Conservation (phyloP, 352 stramenopile species). For the Phytophthora pinifolia region DNA sequence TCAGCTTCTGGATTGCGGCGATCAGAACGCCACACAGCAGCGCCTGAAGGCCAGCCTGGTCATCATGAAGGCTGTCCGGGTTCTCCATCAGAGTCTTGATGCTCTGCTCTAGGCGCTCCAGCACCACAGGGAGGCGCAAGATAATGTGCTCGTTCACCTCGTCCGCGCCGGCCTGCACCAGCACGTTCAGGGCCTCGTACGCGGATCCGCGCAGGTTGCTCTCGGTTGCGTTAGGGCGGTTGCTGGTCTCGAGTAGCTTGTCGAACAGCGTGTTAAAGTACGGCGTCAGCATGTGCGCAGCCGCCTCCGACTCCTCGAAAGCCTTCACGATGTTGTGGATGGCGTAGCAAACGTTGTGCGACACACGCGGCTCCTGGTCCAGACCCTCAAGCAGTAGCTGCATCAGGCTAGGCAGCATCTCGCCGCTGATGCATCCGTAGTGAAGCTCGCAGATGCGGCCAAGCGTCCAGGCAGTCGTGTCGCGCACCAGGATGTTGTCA, state of each 20-base stretch:
- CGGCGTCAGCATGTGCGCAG: constrained; percentile 88
- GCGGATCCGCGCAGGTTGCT: constrained; percentile 90
- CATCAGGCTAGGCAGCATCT: constrained; percentile 90
- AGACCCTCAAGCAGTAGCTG: constrained; percentile 85
- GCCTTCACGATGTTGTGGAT: constrained; percentile 97
- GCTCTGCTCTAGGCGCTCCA: constrained; percentile 79
- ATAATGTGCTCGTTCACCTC: constrained; percentile 83
- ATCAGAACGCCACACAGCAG: constrained; percentile 92
- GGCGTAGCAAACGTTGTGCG: constrained; percentile 95
- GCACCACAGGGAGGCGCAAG: constrained; percentile 67
- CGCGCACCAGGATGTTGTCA: constrained; percentile 91
- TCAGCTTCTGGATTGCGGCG: constrained; percentile 93
- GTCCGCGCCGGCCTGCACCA: constrained; percentile 88
- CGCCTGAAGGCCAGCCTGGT: constrained; percentile 76
- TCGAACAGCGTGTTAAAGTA: constrained; percentile 93
- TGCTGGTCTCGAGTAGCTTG: constrained; percentile 91
- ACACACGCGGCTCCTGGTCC: constrained; percentile 88
- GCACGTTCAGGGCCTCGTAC: constrained; percentile 94
- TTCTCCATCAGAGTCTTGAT: constrained; percentile 69
- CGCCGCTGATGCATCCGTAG: constrained; percentile 85
- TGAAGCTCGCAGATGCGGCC: constrained; percentile 96
- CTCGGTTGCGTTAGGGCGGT: constrained; percentile 87
- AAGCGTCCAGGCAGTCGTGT: constrained; percentile 97
- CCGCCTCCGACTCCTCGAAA: constrained; percentile 80
- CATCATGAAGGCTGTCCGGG: constrained; percentile 72